Evolutionary conservation across 345 rosid genomes (phyloP).

Genomic region (Lagerstroemia speciosa): DNA sequence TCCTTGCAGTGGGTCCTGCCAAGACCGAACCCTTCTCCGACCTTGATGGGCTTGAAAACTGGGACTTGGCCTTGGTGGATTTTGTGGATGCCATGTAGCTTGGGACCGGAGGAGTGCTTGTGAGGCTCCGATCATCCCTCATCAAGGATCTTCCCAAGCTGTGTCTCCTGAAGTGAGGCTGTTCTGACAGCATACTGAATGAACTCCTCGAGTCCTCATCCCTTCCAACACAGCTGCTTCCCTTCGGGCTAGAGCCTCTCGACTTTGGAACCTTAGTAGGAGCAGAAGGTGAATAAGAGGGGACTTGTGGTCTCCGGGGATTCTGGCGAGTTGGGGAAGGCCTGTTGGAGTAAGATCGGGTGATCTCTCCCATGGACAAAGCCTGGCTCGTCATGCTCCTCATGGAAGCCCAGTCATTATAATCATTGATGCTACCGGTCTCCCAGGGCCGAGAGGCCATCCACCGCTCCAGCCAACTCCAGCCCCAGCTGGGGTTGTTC

Average conservation of each 20-base stretch:
- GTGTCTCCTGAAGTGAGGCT: constrained; percentile 43
- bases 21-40: constrained; percentile 17
- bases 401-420: constrained; percentile 46
- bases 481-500: constrained; percentile 78
- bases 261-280: constrained; percentile 23
- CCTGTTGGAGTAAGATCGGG: constrained; percentile 36
- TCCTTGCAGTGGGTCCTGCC: constrained; percentile 31
- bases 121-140: constrained; percentile 63
- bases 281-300: constrained; percentile 37
- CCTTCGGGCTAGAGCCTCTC: constrained; percentile 38
- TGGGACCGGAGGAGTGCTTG: constrained; percentile 52
- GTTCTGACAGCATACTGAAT: constrained; percentile 51
- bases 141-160: constrained; percentile 56
- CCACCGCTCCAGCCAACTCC: constrained; percentile 99
- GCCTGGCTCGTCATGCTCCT: constrained; percentile 43
- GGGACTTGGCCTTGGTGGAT: constrained; percentile 49
- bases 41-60: constrained; percentile 32
- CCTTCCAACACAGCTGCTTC: constrained; percentile 30
- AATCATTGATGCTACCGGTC: constrained; percentile 29
- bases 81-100: constrained; percentile 66
- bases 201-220: constrained; percentile 60
- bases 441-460: constrained; percentile 84
- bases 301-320: constrained; percentile 28
- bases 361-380: constrained; percentile 39
- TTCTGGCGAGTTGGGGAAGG: constrained; percentile 33